phyloP scores from a whole-genome alignment of 2,329 filamentous ascomycete genomes.

The Daldinia sp. region DNA sequence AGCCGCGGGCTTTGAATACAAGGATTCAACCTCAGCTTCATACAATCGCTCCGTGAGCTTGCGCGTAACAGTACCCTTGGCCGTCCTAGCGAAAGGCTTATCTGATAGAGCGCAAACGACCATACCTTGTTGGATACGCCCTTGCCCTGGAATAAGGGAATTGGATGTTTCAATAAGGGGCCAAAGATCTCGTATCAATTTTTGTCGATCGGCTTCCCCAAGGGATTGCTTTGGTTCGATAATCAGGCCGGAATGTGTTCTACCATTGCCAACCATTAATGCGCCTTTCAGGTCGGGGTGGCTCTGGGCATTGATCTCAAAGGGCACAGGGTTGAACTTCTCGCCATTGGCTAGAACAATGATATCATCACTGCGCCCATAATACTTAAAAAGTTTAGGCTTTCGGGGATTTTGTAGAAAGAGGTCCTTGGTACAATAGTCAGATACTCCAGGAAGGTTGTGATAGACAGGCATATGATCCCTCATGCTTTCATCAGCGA shows the following conservation, averaged over 20 bases:
- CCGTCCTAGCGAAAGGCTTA: constrained; percentile 43
- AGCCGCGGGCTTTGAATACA: constrained; percentile 17
- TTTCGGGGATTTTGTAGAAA: constrained; percentile 55
- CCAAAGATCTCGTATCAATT: constrained; percentile 33
- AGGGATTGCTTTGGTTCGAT: constrained; percentile 50
- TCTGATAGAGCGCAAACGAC: constrained; percentile 37
- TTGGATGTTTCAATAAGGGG: constrained; percentile 34
- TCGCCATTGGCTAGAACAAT: constrained; percentile 59
- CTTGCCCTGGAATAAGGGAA: constrained; percentile 33
- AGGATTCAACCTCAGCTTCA: constrained; percentile 38
- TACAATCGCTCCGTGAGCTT: constrained; percentile 42
- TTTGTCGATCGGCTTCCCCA: background rate
- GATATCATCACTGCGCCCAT: constrained; percentile 57
- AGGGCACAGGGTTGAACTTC: constrained; percentile 37
- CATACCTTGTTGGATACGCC: constrained; percentile 38
- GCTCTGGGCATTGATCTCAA: constrained; percentile 18
- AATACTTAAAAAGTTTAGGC: constrained; percentile 52
- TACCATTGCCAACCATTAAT: constrained; percentile 51
- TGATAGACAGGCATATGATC: constrained; percentile 48
- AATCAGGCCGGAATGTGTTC: constrained; percentile 54
- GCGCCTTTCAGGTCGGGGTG: constrained; percentile 33
- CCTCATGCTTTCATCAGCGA: constrained; percentile 42
- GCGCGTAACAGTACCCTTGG: constrained; percentile 43
- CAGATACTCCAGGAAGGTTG: constrained; percentile 51
- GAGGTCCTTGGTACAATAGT: constrained; percentile 56